Conservation (phyloP, 495 filamentous ascomycete species). For the Penicillium flavigenum region DNA sequence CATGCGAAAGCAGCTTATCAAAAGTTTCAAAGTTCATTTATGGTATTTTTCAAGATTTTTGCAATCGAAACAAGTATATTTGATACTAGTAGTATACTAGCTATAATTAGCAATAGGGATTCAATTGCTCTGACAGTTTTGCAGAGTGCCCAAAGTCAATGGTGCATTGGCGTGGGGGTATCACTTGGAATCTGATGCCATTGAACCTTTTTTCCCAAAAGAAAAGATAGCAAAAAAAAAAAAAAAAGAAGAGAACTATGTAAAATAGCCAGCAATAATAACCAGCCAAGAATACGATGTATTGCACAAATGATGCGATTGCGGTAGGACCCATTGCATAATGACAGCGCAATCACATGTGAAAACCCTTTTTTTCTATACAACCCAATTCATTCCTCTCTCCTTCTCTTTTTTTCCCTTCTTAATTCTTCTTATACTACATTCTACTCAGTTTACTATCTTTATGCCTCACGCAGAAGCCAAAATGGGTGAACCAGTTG, state of each 20-base stretch:
- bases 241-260: not conserved
- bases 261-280: slow-evolving; percentile 1
- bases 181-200: not conserved
- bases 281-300: slow-evolving; percentile 11
- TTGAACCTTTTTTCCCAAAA: not conserved
- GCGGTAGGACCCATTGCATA: slow-evolving; percentile 30
- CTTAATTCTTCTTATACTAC: slow-evolving; percentile 1
- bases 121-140: slow-evolving; percentile 9
- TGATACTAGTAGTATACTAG: not conserved
- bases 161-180: slow-evolving; percentile 2
- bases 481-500: slow-evolving; percentile 44
- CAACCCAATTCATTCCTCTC: slow-evolving; percentile 11
- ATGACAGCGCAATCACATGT: slow-evolving; percentile 33
- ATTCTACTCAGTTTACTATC: slow-evolving; percentile 7
- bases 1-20: slow-evolving; percentile 35
- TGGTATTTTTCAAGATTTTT: not conserved
- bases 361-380: slow-evolving; percentile 25
- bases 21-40: not conserved
- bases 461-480: slow-evolving; percentile 48
- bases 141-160: slow-evolving; percentile 8
- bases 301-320: slow-evolving; percentile 23
- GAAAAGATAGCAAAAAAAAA: not conserved
- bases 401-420: slow-evolving; percentile 15
- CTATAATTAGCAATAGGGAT: not conserved
- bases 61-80: not conserved